Evolutionary conservation across 257 asterid species (phyloP).

Genomic region (Nicotiana tomentosiformis): DNA sequence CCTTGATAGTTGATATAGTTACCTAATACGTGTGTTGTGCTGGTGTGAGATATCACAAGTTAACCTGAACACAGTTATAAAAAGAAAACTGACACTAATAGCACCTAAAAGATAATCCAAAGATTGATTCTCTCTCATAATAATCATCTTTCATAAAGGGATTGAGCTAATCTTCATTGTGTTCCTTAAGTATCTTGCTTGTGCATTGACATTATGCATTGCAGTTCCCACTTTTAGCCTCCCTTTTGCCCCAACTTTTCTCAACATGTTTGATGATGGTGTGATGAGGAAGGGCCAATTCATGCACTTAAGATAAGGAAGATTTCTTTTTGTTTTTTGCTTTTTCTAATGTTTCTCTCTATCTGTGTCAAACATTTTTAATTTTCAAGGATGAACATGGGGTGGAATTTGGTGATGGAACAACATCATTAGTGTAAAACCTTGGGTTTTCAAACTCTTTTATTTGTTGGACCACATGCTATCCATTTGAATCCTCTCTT

Average conservation of each 20-base stretch:
- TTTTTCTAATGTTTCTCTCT: not conserved
- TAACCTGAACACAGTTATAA: too few species aligned
- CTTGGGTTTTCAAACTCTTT: constrained; percentile 10
- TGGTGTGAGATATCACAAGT: not conserved
- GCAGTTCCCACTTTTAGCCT: constrained; percentile 31
- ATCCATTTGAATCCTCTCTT: not conserved
- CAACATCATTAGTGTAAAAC: constrained; percentile 35
- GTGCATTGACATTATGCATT: constrained; percentile 9
- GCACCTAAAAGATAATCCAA: not conserved
- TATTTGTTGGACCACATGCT: constrained; percentile 2
- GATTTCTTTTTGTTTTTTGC: not conserved
- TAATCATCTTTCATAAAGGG: not conserved
- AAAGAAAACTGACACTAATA: too few species aligned
- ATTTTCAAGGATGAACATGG: constrained; percentile 21
- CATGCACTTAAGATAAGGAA: constrained; percentile 26
- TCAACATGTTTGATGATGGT: constrained; percentile 39
- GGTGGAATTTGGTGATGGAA: constrained; percentile 32
- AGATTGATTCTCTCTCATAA: constrained; percentile 1
- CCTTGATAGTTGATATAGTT: not conserved
- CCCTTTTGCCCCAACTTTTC: constrained; percentile 55
- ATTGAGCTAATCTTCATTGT: not conserved
- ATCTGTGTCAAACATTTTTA: not conserved
- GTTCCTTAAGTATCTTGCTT: constrained; percentile 1
- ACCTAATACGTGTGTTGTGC: accelerated
- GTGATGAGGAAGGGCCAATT: constrained; percentile 27